Percentiles rank a stretch among this genome's conserved stretches.
Conservation (phyloP, 179 eudicot species). For the Silene vulgaris region DNA sequence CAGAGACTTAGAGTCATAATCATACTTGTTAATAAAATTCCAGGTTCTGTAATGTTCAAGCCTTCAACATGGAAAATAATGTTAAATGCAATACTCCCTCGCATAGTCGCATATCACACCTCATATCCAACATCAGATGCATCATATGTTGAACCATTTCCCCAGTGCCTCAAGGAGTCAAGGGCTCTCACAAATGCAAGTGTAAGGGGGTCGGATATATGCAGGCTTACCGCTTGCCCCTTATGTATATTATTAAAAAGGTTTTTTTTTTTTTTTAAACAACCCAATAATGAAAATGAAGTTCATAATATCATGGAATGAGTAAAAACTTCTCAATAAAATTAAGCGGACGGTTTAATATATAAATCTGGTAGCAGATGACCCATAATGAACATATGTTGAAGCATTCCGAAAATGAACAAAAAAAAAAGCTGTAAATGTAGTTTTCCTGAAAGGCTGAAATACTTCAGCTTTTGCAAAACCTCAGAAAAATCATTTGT, state of each 20-base stretch:
- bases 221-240: not conserved
- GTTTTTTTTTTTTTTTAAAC: no score
- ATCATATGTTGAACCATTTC: not conserved
- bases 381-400: not conserved
- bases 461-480: not conserved
- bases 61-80: not conserved
- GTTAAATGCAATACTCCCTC: not conserved
- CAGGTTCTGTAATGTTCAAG: not conserved
- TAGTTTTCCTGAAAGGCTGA: constrained; percentile 5
- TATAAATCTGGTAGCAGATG: not conserved
- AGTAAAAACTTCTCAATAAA: not conserved
- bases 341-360: not conserved
- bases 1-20: not conserved
- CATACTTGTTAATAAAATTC: not conserved
- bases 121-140: not conserved
- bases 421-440: not conserved
- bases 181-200: not conserved
- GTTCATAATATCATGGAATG: not conserved
- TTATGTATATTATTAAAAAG: no score
- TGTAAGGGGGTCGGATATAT: not conserved
- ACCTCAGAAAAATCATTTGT: not conserved
- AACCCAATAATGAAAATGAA: not conserved
- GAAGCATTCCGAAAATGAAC: not conserved
- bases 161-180: not conserved
- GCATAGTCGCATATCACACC: not conserved